Evolutionary conservation across 345 rosid genomes (phyloP), one percentile per base, ranked within the genome.

Genomic region (Salix purpurea): DNA sequence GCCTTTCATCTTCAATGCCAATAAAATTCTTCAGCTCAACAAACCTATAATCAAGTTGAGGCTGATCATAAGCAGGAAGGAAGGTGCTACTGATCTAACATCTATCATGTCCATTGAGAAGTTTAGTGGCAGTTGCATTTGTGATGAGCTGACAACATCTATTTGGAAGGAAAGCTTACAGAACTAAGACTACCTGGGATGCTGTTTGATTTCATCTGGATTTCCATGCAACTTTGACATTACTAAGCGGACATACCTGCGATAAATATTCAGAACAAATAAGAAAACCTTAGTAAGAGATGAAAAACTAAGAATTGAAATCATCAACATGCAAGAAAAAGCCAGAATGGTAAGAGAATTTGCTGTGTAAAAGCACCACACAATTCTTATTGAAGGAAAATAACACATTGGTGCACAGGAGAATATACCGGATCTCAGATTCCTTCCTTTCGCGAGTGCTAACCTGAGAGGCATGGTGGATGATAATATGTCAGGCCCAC

Each of bases 381-480:
- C n/a, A 18, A 52, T 52, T 52, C 58, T 18, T 52, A 52, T 18
- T 52, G 2, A 75, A 40, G 48, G 9, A 1, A 12, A 67, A 7
- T 13, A 60, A 73, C 46, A 30, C 13, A 66, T 21, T 37, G 48
- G 28, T 50, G 32, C 32, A 28, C 2, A 61, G 73, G 58, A 61
- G 3, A 74, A 74, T 39, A 36, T 90, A 91, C 97, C 99, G 91
- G 74, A 93, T 93, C 89, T 95, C 98, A 74, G 98, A 96, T 30
- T 96, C 99, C 86, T 91, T 96, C 85, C 94, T 91, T 80, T 96
- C 99, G 30, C 97, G 93, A 82, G 82, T 79, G 37, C 87, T 85
- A 54, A 96, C 89, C 99, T 96, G 85, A 76, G 64, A 82, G 77
- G 72, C 64, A 44, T 69, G 56, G 68, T 50, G 48, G 46, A 70